Evolutionary conservation across 1,139 yeast species (phyloP).

Genomic region (Taphrina flavorubra): DNA sequence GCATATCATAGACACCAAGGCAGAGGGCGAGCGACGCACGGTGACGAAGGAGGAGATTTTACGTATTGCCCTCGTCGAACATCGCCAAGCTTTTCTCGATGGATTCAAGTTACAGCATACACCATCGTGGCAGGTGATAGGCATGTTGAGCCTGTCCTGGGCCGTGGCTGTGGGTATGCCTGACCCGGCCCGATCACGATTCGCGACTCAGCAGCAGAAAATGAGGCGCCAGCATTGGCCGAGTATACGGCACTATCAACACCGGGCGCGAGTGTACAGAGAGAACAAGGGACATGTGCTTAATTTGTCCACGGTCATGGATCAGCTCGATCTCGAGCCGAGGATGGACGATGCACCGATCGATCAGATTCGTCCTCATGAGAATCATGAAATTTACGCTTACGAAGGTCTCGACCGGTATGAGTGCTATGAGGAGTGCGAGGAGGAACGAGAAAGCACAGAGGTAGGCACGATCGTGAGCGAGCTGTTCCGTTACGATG

Average conservation of each 20-base stretch:
- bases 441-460: neutral
- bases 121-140: neutral
- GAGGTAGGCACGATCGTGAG: neutral
- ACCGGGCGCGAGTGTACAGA: neutral
- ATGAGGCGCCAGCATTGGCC: neutral
- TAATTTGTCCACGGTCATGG: neutral
- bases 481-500: neutral
- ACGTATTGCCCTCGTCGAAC: constrained; percentile 1
- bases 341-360: neutral
- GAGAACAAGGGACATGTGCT: constrained; percentile 10
- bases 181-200: neutral
- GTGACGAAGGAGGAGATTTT: constrained; percentile 8
- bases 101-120: constrained; percentile 19
- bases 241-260: constrained; percentile 8
- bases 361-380: neutral
- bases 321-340: constrained; percentile 3
- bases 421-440: neutral
- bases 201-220: neutral
- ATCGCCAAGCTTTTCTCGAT: neutral
- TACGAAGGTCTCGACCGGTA: neutral
- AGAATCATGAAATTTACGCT: neutral
- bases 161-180: constrained; percentile 3
- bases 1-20: constrained; percentile 9
- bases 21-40: neutral
- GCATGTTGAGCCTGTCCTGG: constrained; percentile 1